These are phyloP conservation scores for Lodderomyces parapsilosis DNA, from an alignment of 1,139 yeast species.

Conservation along the genomic window DNA sequence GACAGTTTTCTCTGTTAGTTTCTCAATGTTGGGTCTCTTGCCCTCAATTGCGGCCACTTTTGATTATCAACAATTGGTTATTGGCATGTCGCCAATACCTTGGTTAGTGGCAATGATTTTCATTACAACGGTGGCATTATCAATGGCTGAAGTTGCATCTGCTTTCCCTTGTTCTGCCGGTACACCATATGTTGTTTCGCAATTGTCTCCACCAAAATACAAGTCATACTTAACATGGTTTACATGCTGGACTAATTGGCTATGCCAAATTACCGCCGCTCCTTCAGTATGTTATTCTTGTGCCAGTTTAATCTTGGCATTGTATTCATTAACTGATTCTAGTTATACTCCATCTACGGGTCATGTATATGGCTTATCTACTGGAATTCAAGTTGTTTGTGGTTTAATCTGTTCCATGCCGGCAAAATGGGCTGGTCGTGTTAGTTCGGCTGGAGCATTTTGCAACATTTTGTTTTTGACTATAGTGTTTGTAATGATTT, in stretches of 20 bases:
- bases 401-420: slow-evolving; percentile 49
- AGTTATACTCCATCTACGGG: slow-evolving; percentile 46
- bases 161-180: slow-evolving; percentile 53
- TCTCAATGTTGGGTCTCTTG: slow-evolving; percentile 68
- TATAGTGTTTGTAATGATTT: slow-evolving; percentile 56
- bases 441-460: slow-evolving; percentile 53
- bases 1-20: slow-evolving; percentile 67
- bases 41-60: slow-evolving; percentile 67
- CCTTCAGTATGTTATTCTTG: slow-evolving; percentile 65
- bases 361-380: slow-evolving; percentile 50
- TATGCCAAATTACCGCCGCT: slow-evolving; percentile 43
- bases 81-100: slow-evolving; percentile 55
- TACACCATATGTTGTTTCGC: slow-evolving; percentile 49
- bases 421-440: slow-evolving; percentile 56
- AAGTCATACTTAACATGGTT: slow-evolving; percentile 58
- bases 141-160: slow-evolving; percentile 47
- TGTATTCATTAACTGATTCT: slow-evolving; percentile 36
- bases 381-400: slow-evolving; percentile 52
- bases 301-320: slow-evolving; percentile 60
- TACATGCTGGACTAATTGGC: slow-evolving; percentile 58
- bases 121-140: slow-evolving; percentile 49
- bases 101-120: slow-evolving; percentile 54
- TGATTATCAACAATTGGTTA: slow-evolving; percentile 51
- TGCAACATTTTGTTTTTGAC: slow-evolving; percentile 51
- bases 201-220: slow-evolving; percentile 53